Conservation (phyloP, 2,329 filamentous ascomycete species). For the Penicillium sp. region DNA sequence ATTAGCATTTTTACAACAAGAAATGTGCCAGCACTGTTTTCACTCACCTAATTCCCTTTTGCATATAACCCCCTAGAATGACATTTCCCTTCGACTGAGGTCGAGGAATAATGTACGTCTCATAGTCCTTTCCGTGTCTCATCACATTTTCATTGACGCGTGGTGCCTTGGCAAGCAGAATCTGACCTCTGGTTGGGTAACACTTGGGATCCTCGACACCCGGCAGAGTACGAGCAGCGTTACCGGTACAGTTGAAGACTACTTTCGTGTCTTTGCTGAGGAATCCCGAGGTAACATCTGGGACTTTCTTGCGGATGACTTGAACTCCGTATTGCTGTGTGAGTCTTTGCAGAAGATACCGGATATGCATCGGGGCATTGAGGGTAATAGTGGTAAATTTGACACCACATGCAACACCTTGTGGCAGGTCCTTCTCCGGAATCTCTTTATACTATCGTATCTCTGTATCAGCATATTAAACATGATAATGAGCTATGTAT, state of each 20-base stretch:
- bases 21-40: not conserved
- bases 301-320: not conserved
- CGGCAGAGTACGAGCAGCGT: not conserved
- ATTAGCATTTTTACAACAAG: not conserved
- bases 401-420: slow-evolving; percentile 35
- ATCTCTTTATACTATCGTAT: not conserved
- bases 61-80: slow-evolving; percentile 41
- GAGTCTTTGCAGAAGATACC: slow-evolving; percentile 30
- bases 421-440: slow-evolving; percentile 28
- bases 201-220: not conserved
- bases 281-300: not conserved
- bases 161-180: not conserved
- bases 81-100: slow-evolving; percentile 38
- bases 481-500: too few relatives aligned
- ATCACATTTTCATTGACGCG: slow-evolving; percentile 35
- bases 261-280: not conserved
- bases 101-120: slow-evolving; percentile 45
- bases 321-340: not conserved
- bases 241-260: not conserved
- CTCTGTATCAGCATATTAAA: not conserved
- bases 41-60: not conserved
- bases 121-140: slow-evolving; percentile 41
- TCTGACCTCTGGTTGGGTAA: not conserved
- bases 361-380: slow-evolving; percentile 39
- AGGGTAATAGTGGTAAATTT: slow-evolving; percentile 40